These are phyloP conservation scores for Exophiala alcalophila DNA, from an alignment of 2,329 filamentous ascomycete species.

Conservation along the genomic window DNA sequence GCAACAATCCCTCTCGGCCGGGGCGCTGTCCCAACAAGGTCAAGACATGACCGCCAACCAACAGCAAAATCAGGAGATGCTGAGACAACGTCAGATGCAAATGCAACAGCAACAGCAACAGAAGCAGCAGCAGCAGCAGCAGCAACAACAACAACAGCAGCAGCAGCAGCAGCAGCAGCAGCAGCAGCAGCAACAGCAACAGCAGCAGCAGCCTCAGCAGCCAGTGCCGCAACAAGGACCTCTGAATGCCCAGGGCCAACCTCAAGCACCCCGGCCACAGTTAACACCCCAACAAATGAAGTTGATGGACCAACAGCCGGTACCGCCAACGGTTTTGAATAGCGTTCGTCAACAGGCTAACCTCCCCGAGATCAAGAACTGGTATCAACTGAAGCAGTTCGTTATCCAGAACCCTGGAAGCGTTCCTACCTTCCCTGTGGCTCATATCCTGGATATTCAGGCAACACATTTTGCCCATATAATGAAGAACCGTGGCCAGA, in stretches of 20 bases:
- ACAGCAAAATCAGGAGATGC: slow-evolving; percentile 26
- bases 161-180: slow-evolving; percentile 34
- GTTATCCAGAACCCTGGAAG: slow-evolving; percentile 22
- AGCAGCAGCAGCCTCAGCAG: slow-evolving; percentile 33
- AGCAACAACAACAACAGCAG: slow-evolving; percentile 30
- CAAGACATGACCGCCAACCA: slow-evolving; percentile 20
- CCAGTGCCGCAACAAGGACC: slow-evolving; percentile 31
- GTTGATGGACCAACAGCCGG: slow-evolving; percentile 26
- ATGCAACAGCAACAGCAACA: slow-evolving; percentile 26
- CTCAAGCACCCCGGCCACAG: slow-evolving; percentile 16
- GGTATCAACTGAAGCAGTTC: slow-evolving; percentile 29
- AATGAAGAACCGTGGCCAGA: slow-evolving; percentile 24
- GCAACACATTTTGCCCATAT: slow-evolving; percentile 25
- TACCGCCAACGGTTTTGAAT: slow-evolving; percentile 21
- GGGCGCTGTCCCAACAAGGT: slow-evolving; percentile 20
- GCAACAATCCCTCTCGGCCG: slow-evolving; percentile 30
- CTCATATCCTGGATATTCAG: slow-evolving; percentile 24
- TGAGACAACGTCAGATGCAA: slow-evolving; percentile 27
- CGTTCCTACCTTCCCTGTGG: slow-evolving; percentile 20
- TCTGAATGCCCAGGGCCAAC: slow-evolving; percentile 24
- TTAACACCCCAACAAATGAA: slow-evolving; percentile 27
- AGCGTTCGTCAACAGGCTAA: slow-evolving; percentile 22
- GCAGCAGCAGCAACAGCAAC: slow-evolving; percentile 30
- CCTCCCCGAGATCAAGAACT: slow-evolving; percentile 23
- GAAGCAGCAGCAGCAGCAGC: slow-evolving; percentile 35